Evolutionary conservation across 805 yeast species (phyloP).

Genomic region (Metschnikowia proteae): DNA sequence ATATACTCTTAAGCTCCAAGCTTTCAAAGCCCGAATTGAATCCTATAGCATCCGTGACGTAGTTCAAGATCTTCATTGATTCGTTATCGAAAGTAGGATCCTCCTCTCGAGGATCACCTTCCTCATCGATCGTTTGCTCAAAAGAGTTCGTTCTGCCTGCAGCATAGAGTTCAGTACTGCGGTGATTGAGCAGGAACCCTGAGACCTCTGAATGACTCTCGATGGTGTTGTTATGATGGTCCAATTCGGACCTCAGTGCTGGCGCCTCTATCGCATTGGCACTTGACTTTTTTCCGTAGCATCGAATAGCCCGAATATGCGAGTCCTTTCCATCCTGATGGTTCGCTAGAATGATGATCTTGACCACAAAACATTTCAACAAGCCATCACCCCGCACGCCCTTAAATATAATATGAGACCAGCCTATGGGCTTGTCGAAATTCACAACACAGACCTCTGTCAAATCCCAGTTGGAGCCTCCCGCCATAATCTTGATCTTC

Average conservation of each 20-base stretch:
- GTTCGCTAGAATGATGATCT: constrained; percentile 63
- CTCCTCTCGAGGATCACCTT: constrained; percentile 4
- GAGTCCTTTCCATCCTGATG: constrained; percentile 97
- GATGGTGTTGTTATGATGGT: background rate
- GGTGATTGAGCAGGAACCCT: constrained; percentile 15
- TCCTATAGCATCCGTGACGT: constrained; percentile 38
- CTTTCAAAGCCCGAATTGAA: constrained; percentile 43
- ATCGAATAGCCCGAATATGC: constrained; percentile 73
- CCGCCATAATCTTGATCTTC: constrained; percentile 60
- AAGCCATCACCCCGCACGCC: constrained; percentile 52
- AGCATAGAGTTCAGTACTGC: background rate
- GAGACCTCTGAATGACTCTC: constrained; percentile 7
- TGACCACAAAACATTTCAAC: constrained; percentile 62
- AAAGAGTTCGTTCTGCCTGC: constrained; percentile 4
- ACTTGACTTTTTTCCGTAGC: constrained; percentile 38
- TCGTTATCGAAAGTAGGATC: constrained; percentile 18
- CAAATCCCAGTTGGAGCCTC: constrained; percentile 73
- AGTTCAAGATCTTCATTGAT: constrained; percentile 25
- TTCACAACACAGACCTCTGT: constrained; percentile 59
- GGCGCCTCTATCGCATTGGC: constrained; percentile 8
- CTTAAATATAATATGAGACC: constrained; percentile 65
- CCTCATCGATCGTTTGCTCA: constrained; percentile 10
- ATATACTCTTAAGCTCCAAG: constrained; percentile 32
- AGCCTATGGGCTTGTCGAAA: constrained; percentile 67
- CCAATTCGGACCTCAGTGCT: background rate